Conservation (phyloP, 805 yeast genomes). For the Wickerhamomyces bisporus region DNA sequence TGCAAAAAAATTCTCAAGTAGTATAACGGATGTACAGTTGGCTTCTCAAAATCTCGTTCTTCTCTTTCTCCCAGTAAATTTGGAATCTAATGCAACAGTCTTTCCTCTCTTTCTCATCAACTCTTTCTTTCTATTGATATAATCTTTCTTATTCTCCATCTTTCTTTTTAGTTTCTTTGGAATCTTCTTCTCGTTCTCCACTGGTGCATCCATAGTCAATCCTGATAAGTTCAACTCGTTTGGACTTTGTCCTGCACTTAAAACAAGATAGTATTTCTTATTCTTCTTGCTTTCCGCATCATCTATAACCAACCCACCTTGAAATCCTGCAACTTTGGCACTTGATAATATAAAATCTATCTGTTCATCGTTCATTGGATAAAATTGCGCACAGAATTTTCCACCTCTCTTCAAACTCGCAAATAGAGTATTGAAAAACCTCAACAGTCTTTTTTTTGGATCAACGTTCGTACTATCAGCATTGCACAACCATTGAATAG, state of each 20-base stretch:
- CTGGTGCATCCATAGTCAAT: conserved; percentile 71
- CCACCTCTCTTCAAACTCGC: conserved; percentile 90
- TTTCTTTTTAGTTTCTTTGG: conserved; percentile 32
- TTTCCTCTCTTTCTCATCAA: conserved; percentile 89
- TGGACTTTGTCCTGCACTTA: conserved; percentile 81
- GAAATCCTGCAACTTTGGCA: conserved; percentile 92
- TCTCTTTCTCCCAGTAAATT: conserved; percentile 85
- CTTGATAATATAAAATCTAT: conserved; percentile 70
- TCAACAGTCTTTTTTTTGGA: conserved; percentile 73
- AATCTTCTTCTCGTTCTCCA: conserved; percentile 33
- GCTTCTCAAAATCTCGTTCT: conserved; percentile 58
- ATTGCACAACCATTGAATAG: conserved; percentile 96
- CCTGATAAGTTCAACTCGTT: conserved; percentile 72
- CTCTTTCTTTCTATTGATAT: conserved; percentile 86
- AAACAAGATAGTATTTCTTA: conserved; percentile 83
- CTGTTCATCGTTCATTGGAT: conserved; percentile 87
- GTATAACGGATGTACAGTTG: too few species aligned
- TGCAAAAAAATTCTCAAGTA: too few species aligned
- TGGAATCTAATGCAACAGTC: conserved; percentile 82
- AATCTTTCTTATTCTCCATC: conserved; percentile 73
- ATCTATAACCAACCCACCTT: conserved; percentile 92
- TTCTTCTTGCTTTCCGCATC: conserved; percentile 90
- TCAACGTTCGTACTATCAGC: conserved; percentile 82
- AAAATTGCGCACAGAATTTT: conserved; percentile 94
- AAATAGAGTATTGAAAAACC: conserved; percentile 84